A percentile compares a stretch with the other conserved stretches of the same genome.
Conservation (phyloP, 805 yeast species). For the Yamadazyma phyllophila region DNA sequence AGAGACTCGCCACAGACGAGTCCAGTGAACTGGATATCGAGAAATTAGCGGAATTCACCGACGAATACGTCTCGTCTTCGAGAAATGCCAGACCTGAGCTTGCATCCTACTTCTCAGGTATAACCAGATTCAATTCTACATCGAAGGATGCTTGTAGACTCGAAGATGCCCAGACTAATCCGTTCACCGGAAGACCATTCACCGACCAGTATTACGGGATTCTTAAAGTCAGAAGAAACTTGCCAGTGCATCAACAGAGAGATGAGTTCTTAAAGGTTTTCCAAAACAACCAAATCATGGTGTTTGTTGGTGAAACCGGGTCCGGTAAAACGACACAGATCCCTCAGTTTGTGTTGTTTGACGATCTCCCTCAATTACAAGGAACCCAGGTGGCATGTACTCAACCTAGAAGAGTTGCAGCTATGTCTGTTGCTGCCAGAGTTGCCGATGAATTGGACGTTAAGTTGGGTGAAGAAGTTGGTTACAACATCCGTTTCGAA, state of each 20-base stretch:
- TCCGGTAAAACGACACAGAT: slow-evolving; percentile 98
- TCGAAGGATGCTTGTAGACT: slow-evolving; percentile 58
- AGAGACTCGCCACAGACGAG: slow-evolving; percentile 7
- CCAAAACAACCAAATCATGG: slow-evolving; percentile 91
- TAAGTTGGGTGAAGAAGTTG: slow-evolving; percentile 87
- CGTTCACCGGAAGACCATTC: slow-evolving; percentile 72
- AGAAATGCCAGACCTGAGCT: slow-evolving; percentile 2
- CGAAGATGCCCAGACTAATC: slow-evolving; percentile 62
- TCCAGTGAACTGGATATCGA: slow-evolving; percentile 6
- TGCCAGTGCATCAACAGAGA: slow-evolving; percentile 94
- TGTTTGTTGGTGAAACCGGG: slow-evolving; percentile 98
- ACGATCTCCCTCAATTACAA: slow-evolving; percentile 84
- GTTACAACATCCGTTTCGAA: slow-evolving; percentile 92
- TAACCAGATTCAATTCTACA: slow-evolving; percentile 62
- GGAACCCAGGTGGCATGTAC: slow-evolving; percentile 94
- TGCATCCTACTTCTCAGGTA: slow-evolving; percentile 7
- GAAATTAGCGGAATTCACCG: slow-evolving; percentile 2
- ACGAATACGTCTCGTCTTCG: background rate
- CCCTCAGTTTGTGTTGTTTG: slow-evolving; percentile 91
- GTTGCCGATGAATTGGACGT: slow-evolving; percentile 98
- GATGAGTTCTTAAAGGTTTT: slow-evolving; percentile 81
- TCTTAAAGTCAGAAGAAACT: slow-evolving; percentile 71
- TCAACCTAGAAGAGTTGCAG: slow-evolving; percentile 97
- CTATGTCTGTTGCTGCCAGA: slow-evolving; percentile 96
- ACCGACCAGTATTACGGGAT: slow-evolving; percentile 73